Percentiles rank a stretch among this genome's conserved stretches.
Conservation (phyloP, 768 basidiomycete genomes). For the Naganishia kalamii region DNA sequence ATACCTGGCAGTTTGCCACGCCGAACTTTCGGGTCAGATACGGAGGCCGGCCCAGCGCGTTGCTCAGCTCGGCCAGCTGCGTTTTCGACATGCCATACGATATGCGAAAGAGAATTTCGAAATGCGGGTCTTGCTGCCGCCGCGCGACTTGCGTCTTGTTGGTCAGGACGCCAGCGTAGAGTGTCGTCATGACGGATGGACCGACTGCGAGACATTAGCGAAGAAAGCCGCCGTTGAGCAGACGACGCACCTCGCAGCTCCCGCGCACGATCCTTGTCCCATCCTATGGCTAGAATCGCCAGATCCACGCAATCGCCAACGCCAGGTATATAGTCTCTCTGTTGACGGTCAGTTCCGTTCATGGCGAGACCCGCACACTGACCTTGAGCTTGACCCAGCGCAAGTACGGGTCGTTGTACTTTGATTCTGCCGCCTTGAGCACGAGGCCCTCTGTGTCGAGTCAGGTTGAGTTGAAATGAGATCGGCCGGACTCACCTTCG, state of each 20-base stretch:
- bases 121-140: slow-evolving; percentile 52
- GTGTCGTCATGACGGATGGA: slow-evolving; percentile 66
- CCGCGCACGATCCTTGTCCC: slow-evolving; percentile 72
- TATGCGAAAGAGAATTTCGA: slow-evolving; percentile 66
- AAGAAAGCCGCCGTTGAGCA: neutral
- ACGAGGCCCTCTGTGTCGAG: slow-evolving; percentile 54
- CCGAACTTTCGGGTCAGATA: slow-evolving; percentile 2
- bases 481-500: slow-evolving; percentile 24
- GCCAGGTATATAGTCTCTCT: slow-evolving; percentile 80
- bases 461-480: no score
- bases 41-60: slow-evolving; percentile 50
- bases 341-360: neutral
- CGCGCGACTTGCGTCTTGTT: slow-evolving; percentile 50
- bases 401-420: slow-evolving; percentile 59
- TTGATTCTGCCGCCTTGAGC: slow-evolving; percentile 65
- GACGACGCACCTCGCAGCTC: slow-evolving; percentile 60
- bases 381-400: slow-evolving; percentile 73
- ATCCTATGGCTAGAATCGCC: slow-evolving; percentile 66
- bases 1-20: neutral
- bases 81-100: slow-evolving; percentile 68
- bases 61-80: slow-evolving; percentile 67
- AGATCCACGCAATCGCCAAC: slow-evolving; percentile 76
- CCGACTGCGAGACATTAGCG: slow-evolving; percentile 52
- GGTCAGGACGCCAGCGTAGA: slow-evolving; percentile 65
- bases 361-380: slow-evolving; percentile 2